Evolutionary conservation across 108 stramenopile species (phyloP), one percentile per base, ranked within the genome.

Genomic region (Stephanodiscus triporus): DNA sequence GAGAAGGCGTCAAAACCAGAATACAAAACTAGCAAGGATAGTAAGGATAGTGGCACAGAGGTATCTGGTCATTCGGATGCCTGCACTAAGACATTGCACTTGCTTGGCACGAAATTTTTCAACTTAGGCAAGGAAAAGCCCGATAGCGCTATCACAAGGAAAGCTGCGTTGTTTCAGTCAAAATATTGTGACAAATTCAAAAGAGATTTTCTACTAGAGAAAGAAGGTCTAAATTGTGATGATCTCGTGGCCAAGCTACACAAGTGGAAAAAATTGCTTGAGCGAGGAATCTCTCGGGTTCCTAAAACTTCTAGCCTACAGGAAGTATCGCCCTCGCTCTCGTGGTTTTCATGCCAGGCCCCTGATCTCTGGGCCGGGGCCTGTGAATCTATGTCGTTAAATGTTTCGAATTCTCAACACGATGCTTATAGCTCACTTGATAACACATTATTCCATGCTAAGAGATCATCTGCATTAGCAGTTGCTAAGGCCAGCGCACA

Each of bases 361-460:
- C 90, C 90, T 19, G 91, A 92, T 81, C 63, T 92, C 17, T 95
- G 94, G 94, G 81, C 94, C 24, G 91, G 89, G 50, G 59, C 64
- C 24, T 83, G 48, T 61, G 76, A 63, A 49, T 68, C 78, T 60
- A 82, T 42, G 53, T 83, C 82, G 55, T 27, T 68, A 50, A 34
- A 72, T 32, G 34, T 68, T 24, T 58, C 62, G 6, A 72, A 61
- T 34, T 43, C 55, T 20, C 72, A 67, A 2, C 80, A 65, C 45
- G 74, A 74, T 26, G n/a, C 58, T 53, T 65, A 64, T 14, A 51
- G 23, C 22, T 23, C 75, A 22, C 73, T 75, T 34, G 69, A 73
- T 47, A 75, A 77, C 20, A 57, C 69, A 13, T 47, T 63, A 51
- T 81, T 70, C 30, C 54, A 65, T 53, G 86, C 84, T 22, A 86